Conservation (phyloP, 768 basidiomycete species). For the Mycena latifolia region DNA sequence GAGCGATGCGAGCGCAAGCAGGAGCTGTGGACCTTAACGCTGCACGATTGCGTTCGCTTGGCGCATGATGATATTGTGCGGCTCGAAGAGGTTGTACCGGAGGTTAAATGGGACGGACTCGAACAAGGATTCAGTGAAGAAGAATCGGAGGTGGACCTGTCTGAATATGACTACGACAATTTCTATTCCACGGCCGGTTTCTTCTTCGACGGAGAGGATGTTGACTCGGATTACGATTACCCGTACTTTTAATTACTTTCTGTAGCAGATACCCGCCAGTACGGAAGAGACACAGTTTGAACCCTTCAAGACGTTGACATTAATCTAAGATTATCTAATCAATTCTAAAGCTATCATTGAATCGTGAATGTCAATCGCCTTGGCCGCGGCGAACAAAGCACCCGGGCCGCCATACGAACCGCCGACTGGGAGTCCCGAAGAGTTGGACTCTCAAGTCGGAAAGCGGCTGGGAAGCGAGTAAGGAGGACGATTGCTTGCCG, state of each 20-base stretch:
- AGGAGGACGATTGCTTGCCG: too few relatives aligned
- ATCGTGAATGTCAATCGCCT: too few relatives aligned
- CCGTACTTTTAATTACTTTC: neutral
- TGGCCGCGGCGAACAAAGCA: too few relatives aligned
- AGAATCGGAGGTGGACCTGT: conserved; percentile 20
- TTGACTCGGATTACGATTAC: conserved; percentile 13
- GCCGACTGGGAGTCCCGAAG: too few relatives aligned
- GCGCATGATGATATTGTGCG: conserved; percentile 36
- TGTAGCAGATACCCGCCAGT: too few relatives aligned
- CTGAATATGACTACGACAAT: neutral
- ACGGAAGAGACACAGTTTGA: too few relatives aligned
- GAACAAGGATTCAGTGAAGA: conserved; percentile 42
- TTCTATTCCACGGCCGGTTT: neutral
- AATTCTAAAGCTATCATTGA: too few relatives aligned
- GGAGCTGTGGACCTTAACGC: conserved; percentile 42
- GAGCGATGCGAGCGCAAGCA: conserved; percentile 47
- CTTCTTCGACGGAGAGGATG: neutral
- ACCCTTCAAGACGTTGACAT: too few relatives aligned
- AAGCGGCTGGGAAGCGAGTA: too few relatives aligned
- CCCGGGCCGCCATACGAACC: too few relatives aligned
- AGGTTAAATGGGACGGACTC: conserved; percentile 51
- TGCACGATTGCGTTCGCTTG: conserved; percentile 44
- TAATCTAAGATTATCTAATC: too few relatives aligned
- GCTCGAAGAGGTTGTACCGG: conserved; percentile 45
- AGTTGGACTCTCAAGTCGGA: too few relatives aligned